phyloP scores from a whole-genome alignment of 805 yeast genomes.

The Teunomyces kruisii region DNA sequence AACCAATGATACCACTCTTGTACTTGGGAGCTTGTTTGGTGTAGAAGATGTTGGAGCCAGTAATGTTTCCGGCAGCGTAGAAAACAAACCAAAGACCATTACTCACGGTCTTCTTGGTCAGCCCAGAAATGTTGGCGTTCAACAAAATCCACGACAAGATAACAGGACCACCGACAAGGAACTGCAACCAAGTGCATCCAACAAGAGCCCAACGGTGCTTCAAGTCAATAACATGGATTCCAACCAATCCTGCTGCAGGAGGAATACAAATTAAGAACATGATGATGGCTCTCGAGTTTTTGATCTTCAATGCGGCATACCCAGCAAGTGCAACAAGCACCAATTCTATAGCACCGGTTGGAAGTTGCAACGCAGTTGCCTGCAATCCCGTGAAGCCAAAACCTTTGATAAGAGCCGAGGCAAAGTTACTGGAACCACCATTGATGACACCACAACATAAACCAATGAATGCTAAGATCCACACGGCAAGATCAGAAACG shows the following conservation, averaged over 20 bases:
- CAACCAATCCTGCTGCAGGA: slow-evolving; percentile 26
- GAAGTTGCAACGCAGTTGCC: slow-evolving; percentile 54
- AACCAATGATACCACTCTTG: slow-evolving; percentile 22
- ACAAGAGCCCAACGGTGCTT: slow-evolving; percentile 25
- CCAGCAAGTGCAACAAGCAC: slow-evolving; percentile 51
- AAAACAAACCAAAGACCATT: slow-evolving; percentile 21
- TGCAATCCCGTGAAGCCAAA: slow-evolving; percentile 48
- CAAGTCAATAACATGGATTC: slow-evolving; percentile 18
- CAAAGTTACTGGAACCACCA: slow-evolving; percentile 29
- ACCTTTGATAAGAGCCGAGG: slow-evolving; percentile 47
- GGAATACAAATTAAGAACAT: slow-evolving; percentile 18
- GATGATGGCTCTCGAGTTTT: slow-evolving; percentile 16
- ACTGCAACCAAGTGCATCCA: slow-evolving; percentile 31
- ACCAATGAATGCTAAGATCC: slow-evolving; percentile 20
- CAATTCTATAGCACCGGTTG: slow-evolving; percentile 47
- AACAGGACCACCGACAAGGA: slow-evolving; percentile 30
- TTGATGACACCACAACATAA: slow-evolving; percentile 32
- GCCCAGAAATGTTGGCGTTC: slow-evolving; percentile 22
- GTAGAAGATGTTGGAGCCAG: slow-evolving; percentile 25
- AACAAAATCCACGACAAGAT: slow-evolving; percentile 26
- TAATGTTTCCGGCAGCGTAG: slow-evolving; percentile 30
- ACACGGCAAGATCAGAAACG: slow-evolving; percentile 17
- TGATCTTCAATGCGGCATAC: slow-evolving; percentile 16
- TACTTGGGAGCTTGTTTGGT: slow-evolving; percentile 25
- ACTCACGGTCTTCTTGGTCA: slow-evolving; percentile 23